These are phyloP conservation scores for Cucurbitaria berberidis DNA, from an alignment of 2,329 filamentous ascomycete species.

Conservation along the genomic window DNA sequence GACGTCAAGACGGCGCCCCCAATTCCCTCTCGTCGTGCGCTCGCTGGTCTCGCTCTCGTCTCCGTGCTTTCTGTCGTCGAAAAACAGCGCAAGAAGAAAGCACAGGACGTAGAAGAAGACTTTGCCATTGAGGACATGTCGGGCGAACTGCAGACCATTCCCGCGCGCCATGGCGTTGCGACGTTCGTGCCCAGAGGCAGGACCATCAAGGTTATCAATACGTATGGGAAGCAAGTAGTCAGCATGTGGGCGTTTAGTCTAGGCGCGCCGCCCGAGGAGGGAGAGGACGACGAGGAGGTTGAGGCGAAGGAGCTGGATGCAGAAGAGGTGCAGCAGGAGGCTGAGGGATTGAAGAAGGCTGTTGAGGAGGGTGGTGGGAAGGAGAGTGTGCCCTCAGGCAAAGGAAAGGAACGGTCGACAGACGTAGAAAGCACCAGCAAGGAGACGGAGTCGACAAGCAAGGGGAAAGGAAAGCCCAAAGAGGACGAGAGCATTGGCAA, in stretches of 20 bases:
- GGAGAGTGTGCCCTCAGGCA: constrained; percentile 6
- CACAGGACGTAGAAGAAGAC: constrained; percentile 10
- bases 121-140: constrained; percentile 44
- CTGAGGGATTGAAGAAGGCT: constrained; percentile 29
- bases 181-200: constrained; percentile 58
- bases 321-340: constrained; percentile 34
- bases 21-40: constrained; percentile 40
- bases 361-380: constrained; percentile 18
- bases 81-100: constrained; percentile 38
- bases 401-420: constrained; percentile 8
- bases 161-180: constrained; percentile 57
- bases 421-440: no score
- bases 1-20: constrained; percentile 38
- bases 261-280: constrained; percentile 52
- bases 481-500: no score
- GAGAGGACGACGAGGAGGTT: constrained; percentile 28
- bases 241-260: constrained; percentile 59
- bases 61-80: constrained; percentile 43
- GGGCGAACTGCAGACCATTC: constrained; percentile 54
- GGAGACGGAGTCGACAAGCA: no score
- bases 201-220: constrained; percentile 59
- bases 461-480: no score
- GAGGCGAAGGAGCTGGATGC: constrained; percentile 30
- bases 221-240: constrained; percentile 57
- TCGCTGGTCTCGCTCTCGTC: constrained; percentile 44